A percentile compares a stretch with the other conserved stretches of the same genome.
phyloP scores from a whole-genome alignment of 2,329 filamentous ascomycete genomes.

The Pseudogymnoascus sp. region DNA sequence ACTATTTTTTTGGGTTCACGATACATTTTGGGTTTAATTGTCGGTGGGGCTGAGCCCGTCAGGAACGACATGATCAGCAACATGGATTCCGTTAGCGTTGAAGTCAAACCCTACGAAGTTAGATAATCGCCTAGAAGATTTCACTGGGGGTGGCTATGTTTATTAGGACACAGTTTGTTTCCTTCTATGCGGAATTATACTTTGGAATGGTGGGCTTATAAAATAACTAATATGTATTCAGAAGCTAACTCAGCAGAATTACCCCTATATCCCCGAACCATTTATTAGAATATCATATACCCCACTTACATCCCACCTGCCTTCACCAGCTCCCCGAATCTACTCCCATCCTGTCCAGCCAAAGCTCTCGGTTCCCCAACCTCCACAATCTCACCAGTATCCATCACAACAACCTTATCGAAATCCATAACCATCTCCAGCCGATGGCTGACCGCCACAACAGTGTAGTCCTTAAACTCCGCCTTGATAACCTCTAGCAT shows the following conservation, averaged over 20 bases:
- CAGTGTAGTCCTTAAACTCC: slow-evolving; percentile 25
- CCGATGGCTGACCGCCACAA: slow-evolving; percentile 28
- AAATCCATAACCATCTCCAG: slow-evolving; percentile 27
- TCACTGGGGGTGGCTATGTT: background rate
- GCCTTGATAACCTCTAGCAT: slow-evolving; percentile 23
- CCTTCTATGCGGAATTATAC: background rate
- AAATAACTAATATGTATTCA: background rate
- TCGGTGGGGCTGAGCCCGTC: background rate
- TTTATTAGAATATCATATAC: background rate
- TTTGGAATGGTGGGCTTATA: background rate
- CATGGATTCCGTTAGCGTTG: background rate
- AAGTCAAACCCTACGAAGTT: background rate
- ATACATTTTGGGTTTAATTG: background rate
- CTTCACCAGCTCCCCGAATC: slow-evolving; percentile 15
- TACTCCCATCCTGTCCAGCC: slow-evolving; percentile 12
- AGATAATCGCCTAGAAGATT: background rate
- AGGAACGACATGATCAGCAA: background rate
- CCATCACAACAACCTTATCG: slow-evolving; percentile 27
- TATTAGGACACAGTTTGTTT: background rate
- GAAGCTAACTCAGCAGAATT: background rate
- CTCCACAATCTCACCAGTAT: slow-evolving; percentile 21
- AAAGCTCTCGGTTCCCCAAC: slow-evolving; percentile 10
- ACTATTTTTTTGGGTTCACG: background rate
- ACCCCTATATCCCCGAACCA: background rate
- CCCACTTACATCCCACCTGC: background rate